Base-by-base conservation (phyloP, 2,329 filamentous ascomycete species). In the Bipolaris bicolor region DNA sequence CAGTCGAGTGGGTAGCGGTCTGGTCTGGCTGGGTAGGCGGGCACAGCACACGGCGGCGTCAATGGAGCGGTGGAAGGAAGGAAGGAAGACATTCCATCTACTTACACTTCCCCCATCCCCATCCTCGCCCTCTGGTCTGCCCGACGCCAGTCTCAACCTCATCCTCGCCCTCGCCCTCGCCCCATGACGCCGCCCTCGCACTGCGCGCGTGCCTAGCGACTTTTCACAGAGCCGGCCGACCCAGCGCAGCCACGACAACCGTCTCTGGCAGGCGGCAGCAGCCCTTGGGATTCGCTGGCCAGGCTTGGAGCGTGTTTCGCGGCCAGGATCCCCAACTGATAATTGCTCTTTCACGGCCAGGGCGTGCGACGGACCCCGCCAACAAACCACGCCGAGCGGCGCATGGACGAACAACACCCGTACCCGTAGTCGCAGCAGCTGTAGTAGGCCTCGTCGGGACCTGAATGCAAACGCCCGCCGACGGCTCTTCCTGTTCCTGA, bases 301-400 rank as follows among this genome's bases (percentile, higher is more conserved):
- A 61, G 54, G 58, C 44, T 68, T 52, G 39, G 24, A 63, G 58
- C 46, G 51, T 58, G 55, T 55, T 46, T 49, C 40, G 55, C 51
- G 34, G 55, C 55, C 55, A 58, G 55, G 72, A 72, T 72, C 68
- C 69, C 68, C 66, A 61, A 62, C 60, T 49, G 49, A 61, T 66
- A 66, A 58, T 52, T 50, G 60, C 65, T 64, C 62, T 63, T 68
- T 49, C 46, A 36, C 46, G 10, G n/a, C 46, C 46, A 48, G 52
- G 67, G 63, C 59, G 58, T 57, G 51, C 52, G 56, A 66, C 63
- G 57, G 60, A 66, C 65, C 65, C 62, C 65, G 63, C 63, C 61
- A 63, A 55, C 61, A 49, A 55, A 49, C 57, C 43, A 55, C 39
- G 51, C 52, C 60, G 59, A 55, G 55, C 55, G 45, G 64, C 63